Base-by-base conservation (phyloP, 1,284 basidiomycete genomes). In the Jaminaea rosea region DNA sequence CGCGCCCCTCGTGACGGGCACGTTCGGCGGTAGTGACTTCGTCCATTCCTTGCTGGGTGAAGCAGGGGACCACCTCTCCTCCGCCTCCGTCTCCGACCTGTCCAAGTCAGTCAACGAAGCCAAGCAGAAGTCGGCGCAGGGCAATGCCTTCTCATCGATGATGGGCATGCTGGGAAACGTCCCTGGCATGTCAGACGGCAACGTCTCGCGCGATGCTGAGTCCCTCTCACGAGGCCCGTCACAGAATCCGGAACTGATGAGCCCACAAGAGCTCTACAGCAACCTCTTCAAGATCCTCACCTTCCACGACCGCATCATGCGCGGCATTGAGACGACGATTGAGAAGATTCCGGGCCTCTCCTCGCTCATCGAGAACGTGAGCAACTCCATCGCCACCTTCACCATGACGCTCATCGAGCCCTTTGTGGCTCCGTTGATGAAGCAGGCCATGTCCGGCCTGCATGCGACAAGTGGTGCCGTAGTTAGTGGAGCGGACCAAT, bases 21-120 rank as follows among this genome's bases (percentile, higher is more conserved):
- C 88, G 0, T 93, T 93, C 63, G 89, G 89, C 11, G 84, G 84
- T 1, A 84, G 81, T 63, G 89, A 93, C 73, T 93, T 93, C 67
- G 83, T 86, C 45, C 59, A 59, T 67, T 44, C 63, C 65, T 51
- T 72, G 11, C 75, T 79, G 57, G 78, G 78, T 7, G 79, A 84
- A 69, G 81, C 81, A 10, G 79, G 79, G 52, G 82, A 83, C 44
- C 67, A 72, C 41, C 55, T 78, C 21, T 73, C 72, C n/a, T 76
- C 88, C 78, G 86, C 90, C 1, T 91, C 88, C 27, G 88, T 96
- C 1, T 82, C 85, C 0, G 90, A 94, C 69, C 80, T 96, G 37
- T 87, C 85, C 77, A 83, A 84, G 60, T 82, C 86, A 55, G 79
- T 94, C 59, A 80, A 83, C 54, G 81, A 77, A 28, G 79, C 78